Evolutionary conservation across 495 filamentous ascomycete species (phyloP).

Genomic region (Penicillium herquei): DNA sequence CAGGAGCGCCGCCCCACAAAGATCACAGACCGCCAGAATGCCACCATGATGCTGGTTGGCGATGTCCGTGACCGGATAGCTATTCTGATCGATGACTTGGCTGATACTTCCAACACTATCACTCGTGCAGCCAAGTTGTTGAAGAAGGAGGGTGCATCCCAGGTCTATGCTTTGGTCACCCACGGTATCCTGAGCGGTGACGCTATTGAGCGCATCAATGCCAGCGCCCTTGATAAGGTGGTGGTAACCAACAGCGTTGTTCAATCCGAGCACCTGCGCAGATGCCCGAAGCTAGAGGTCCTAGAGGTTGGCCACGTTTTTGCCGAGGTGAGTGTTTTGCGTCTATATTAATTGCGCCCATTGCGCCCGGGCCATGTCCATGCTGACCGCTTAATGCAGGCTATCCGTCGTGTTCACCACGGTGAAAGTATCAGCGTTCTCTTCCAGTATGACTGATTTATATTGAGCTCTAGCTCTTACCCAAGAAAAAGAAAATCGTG

Average conservation of each 20-base stretch:
- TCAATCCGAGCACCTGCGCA: conserved; percentile 72
- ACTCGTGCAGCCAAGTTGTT: conserved; percentile 94
- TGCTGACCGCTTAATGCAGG: conserved; percentile 47
- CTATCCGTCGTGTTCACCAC: conserved; percentile 94
- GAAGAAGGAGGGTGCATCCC: conserved; percentile 86
- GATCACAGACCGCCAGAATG: conserved; percentile 91
- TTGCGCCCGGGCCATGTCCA: conserved; percentile 4
- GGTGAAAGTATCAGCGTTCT: conserved; percentile 97
- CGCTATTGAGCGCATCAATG: conserved; percentile 90
- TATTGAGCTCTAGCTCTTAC: neutral
- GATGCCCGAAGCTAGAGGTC: conserved; percentile 85
- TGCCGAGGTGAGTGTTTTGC: conserved; percentile 64
- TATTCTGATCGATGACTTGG: conserved; percentile 92
- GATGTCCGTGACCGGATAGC: conserved; percentile 77
- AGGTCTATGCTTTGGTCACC: conserved; percentile 87
- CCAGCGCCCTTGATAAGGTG: conserved; percentile 82
- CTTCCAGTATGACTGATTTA: conserved; percentile 76
- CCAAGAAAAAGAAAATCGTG: neutral
- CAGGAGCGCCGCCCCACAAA: conserved; percentile 96
- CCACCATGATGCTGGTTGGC: conserved; percentile 97
- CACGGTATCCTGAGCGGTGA: conserved; percentile 94
- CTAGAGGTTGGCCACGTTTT: conserved; percentile 91
- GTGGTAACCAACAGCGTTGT: conserved; percentile 94
- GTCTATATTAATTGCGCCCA: conserved; percentile 4
- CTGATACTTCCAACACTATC: conserved; percentile 95